These are phyloP conservation scores for Leccinum imitatum DNA, from an alignment of 768 basidiomycete species.

Conservation along the genomic window DNA sequence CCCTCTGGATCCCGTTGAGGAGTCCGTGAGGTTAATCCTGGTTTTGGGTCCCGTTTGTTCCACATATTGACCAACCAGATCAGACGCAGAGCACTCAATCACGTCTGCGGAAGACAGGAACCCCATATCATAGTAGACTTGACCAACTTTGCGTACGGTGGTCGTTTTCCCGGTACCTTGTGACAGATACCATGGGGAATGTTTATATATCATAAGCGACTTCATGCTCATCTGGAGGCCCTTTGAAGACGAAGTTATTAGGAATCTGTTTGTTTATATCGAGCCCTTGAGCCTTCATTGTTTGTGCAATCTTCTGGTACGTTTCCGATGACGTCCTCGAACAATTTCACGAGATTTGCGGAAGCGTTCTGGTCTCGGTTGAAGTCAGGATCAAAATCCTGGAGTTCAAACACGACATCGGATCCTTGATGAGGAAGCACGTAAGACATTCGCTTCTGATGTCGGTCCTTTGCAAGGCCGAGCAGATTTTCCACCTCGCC, in stretches of 20 bases:
- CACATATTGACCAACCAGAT: slow-evolving; percentile 67
- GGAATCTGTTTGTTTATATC: slow-evolving; percentile 54
- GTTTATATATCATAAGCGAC: no score
- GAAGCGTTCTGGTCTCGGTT: slow-evolving; percentile 49
- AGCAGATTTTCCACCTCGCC: slow-evolving; percentile 66
- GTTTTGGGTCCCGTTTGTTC: slow-evolving; percentile 74
- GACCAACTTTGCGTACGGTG: slow-evolving; percentile 58
- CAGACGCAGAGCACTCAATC: slow-evolving; percentile 66
- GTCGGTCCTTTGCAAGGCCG: slow-evolving; percentile 47
- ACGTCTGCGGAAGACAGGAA: slow-evolving; percentile 52
- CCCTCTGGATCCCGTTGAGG: slow-evolving; percentile 46
- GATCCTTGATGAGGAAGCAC: slow-evolving; percentile 21
- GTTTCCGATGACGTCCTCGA: slow-evolving; percentile 63
- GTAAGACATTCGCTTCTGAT: slow-evolving; percentile 39
- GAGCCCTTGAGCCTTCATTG: slow-evolving; percentile 40
- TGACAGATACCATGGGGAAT: neutral
- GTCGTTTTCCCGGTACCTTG: slow-evolving; percentile 67
- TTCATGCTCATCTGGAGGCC: slow-evolving; percentile 55
- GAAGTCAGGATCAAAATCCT: slow-evolving; percentile 67
- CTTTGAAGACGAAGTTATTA: slow-evolving; percentile 68
- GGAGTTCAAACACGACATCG: slow-evolving; percentile 37
- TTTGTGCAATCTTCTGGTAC: slow-evolving; percentile 51
- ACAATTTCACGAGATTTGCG: slow-evolving; percentile 52
- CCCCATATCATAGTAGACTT: slow-evolving; percentile 65
- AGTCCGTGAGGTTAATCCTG: slow-evolving; percentile 19